Conservation (phyloP, 345 rosid genomes). For the Mangifera indica region DNA sequence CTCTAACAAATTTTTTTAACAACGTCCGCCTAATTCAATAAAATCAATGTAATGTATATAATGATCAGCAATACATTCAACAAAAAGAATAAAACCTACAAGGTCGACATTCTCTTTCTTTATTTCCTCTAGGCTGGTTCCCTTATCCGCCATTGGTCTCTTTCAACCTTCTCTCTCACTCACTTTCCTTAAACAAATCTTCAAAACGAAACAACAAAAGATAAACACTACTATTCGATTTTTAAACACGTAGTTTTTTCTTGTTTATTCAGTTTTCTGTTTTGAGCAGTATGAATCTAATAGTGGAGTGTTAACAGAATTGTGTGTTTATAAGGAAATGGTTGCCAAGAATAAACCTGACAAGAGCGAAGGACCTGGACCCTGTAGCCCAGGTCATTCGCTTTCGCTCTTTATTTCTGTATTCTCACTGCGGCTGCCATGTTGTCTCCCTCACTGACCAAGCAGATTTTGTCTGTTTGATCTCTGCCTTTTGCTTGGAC, state of each 20-base stretch:
- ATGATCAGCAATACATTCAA: neutral
- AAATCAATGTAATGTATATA: conserved; percentile 21
- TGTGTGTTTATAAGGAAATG: neutral
- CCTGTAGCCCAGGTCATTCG: conserved; percentile 17
- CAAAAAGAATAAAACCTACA: conserved; percentile 27
- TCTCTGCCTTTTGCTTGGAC: no score
- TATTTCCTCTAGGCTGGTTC: conserved; percentile 54
- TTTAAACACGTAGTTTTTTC: no score
- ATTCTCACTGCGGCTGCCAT: neutral
- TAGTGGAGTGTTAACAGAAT: neutral
- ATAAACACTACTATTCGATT: neutral
- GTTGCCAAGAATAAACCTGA: neutral
- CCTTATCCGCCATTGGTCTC: conserved; percentile 36
- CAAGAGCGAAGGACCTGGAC: conserved; percentile 15
- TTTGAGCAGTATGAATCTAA: neutral
- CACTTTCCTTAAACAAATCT: no score
- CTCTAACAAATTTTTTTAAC: no score
- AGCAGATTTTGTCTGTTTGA: no score
- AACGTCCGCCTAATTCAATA: no score
- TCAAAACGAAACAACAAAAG: no score
- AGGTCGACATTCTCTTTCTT: conserved; percentile 59
- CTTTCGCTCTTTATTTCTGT: neutral
- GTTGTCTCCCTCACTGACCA: neutral
- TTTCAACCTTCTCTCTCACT: neutral
- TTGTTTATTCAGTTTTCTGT: no score